Conservation (phyloP, 1,284 basidiomycete genomes). For the Boletus nobilissimus region DNA sequence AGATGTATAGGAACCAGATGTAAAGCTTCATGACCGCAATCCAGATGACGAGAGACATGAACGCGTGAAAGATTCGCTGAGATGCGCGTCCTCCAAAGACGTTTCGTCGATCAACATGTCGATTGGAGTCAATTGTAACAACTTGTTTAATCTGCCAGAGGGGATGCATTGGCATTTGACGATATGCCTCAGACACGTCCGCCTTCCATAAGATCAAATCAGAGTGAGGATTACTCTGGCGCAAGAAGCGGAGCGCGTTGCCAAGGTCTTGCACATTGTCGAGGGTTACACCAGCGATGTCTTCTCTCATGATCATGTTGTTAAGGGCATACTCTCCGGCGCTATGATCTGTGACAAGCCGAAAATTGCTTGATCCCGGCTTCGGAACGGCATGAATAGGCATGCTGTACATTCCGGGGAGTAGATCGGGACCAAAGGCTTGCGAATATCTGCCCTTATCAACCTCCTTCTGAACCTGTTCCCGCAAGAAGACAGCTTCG, state of each 20-base stretch:
- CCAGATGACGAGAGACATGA: slow-evolving; percentile 51
- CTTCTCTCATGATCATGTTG: slow-evolving; percentile 45
- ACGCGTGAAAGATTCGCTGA: slow-evolving; percentile 43
- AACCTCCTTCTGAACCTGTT: neutral
- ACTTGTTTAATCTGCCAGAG: slow-evolving; percentile 58
- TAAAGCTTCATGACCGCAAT: slow-evolving; percentile 37
- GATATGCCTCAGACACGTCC: slow-evolving; percentile 53
- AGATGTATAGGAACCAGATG: slow-evolving; percentile 38
- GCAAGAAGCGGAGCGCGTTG: slow-evolving; percentile 24
- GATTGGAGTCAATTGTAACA: slow-evolving; percentile 39
- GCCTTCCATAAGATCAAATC: slow-evolving; percentile 44
- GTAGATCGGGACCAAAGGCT: neutral
- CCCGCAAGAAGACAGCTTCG: neutral
- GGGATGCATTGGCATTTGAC: slow-evolving; percentile 50
- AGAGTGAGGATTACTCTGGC: slow-evolving; percentile 1
- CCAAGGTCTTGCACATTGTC: slow-evolving; percentile 46
- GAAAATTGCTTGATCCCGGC: slow-evolving; percentile 48
- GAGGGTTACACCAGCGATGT: slow-evolving; percentile 35
- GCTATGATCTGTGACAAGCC: slow-evolving; percentile 54
- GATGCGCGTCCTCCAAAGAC: slow-evolving; percentile 48
- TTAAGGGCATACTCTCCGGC: slow-evolving; percentile 50
- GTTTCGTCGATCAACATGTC: slow-evolving; percentile 46
- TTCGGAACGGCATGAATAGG: slow-evolving; percentile 50
- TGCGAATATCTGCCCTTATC: neutral
- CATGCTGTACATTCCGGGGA: neutral